Base-by-base conservation (phyloP, 176 grass and related monocot genomes). In the Oryza nivara region DNA sequence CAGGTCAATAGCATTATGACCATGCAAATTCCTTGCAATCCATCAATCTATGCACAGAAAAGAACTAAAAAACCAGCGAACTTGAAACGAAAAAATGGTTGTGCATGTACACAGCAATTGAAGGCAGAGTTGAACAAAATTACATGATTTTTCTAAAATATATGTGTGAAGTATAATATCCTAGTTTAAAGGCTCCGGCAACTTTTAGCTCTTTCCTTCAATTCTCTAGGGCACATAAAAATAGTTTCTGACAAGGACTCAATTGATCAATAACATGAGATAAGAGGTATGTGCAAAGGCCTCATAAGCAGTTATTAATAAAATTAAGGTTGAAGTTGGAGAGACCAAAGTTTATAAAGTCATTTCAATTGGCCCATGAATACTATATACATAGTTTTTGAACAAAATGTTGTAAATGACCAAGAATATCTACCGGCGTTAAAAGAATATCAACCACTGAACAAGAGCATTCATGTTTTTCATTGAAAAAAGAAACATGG, bases 11-110 rank as follows among this genome's bases (percentile, higher is more conserved):
- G 68, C 65, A 75, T 26, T 68, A 23, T 7, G 12, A 51, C 20
- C 30, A 70, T 70, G 17, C 44, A 65, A 40, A 35, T 58, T 86
- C 77, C 44, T 65, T 34, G 45, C 3, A 68, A 19, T 32, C 14
- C 70, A 49, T 56, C 19, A 68, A 45, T 6, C 47, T 23, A 89
- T 16, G 3, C 48, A 80, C 36, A 80, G 15, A 89, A 64, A 23
- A 70, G 17, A 86, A 64, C 19, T 30, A 70, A 68, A 4, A 58
- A 30, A 58, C 4, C 11, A 70, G 22, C 4, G 14, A 87, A 68
- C 2, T 22, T 22, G 26, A 71, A 70, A 70, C 3, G 2, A 1
- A 36, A 34, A 16, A 23, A 69, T 48, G 51, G 11, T 43, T 78
- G 15, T 72, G 17, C 52, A 61, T 0, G 4, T 61, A 65, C 5